Evolutionary conservation across 1,139 yeast genomes (phyloP).

Genomic region (Arxiozyma bovina): DNA sequence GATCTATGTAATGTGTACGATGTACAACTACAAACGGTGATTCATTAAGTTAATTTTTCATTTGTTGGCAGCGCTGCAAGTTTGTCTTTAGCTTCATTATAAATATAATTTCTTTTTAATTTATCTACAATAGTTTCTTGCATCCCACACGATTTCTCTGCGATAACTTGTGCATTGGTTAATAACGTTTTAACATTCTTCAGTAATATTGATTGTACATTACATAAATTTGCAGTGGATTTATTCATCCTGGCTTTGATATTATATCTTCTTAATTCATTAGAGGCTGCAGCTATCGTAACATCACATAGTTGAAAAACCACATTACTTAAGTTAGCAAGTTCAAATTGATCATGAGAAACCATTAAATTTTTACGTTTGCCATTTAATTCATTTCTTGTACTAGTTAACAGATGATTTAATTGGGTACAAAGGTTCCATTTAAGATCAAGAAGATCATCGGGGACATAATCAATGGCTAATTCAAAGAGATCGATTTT

Average conservation of each 20-base stretch:
- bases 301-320: slow-evolving; percentile 27
- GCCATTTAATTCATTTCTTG: slow-evolving; percentile 13
- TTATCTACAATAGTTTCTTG: slow-evolving; percentile 27
- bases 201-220: slow-evolving; percentile 13
- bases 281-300: slow-evolving; percentile 20
- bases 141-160: slow-evolving; percentile 26
- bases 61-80: background rate
- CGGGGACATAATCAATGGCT: slow-evolving; percentile 6
- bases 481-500: slow-evolving; percentile 13
- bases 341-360: slow-evolving; percentile 5
- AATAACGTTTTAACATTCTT: slow-evolving; percentile 23
- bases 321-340: slow-evolving; percentile 18
- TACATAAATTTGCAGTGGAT: slow-evolving; percentile 2
- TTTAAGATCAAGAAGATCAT: slow-evolving; percentile 2
- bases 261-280: slow-evolving; percentile 19
- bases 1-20: too few species aligned
- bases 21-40: background rate
- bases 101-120: slow-evolving; percentile 26
- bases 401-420: slow-evolving; percentile 13
- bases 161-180: slow-evolving; percentile 19
- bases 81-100: slow-evolving; percentile 15
- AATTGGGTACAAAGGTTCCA: slow-evolving; percentile 23
- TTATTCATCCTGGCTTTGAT: slow-evolving; percentile 9
- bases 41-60: background rate
- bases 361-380: slow-evolving; percentile 11